A percentile compares a stretch with the other conserved stretches of the same genome.
These are phyloP conservation scores for Suhomyces atakaporum DNA, from an alignment of 1,139 yeast species.

Conservation along the genomic window DNA sequence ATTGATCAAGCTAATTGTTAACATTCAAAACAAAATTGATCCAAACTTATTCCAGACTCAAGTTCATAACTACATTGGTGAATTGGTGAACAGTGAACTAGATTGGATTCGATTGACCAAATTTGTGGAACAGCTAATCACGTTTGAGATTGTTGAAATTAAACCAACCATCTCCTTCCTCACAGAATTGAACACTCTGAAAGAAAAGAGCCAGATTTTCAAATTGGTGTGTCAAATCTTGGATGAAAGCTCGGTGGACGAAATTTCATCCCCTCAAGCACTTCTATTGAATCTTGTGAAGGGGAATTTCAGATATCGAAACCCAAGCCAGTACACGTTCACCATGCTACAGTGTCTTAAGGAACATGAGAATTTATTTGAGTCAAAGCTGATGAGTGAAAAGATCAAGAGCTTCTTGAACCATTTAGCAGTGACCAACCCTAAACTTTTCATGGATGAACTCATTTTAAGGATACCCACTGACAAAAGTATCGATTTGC, in stretches of 20 bases:
- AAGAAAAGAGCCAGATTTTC: too few relatives aligned
- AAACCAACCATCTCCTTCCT: conserved; percentile 17
- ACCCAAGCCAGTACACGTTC: conserved; percentile 3
- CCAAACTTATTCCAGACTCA: conserved; percentile 9
- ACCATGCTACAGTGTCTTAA: conserved; percentile 15
- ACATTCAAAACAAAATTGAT: conserved; percentile 19
- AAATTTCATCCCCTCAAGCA: conserved; percentile 17
- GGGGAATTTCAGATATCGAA: conserved; percentile 13
- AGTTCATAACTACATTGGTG: conserved; percentile 12
- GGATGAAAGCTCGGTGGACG: conserved; percentile 3
- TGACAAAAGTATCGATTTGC: conserved; percentile 25
- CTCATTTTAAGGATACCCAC: conserved; percentile 21
- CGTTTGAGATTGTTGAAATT: conserved; percentile 22
- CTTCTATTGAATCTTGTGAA: conserved; percentile 20
- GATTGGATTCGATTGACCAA: conserved; percentile 5
- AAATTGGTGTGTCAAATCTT: conserved; percentile 21
- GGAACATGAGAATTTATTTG: conserved; percentile 10
- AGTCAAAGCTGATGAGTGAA: too few relatives aligned
- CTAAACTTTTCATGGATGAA: conserved; percentile 28
- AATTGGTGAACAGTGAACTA: conserved; percentile 6
- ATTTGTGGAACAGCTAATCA: conserved; percentile 21
- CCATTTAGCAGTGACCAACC: conserved; percentile 22
- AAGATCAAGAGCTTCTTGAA: conserved; percentile 16
- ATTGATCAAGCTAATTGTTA: conserved; percentile 18
- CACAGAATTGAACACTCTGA: too few relatives aligned